Conservation (phyloP, 306 rosid species). For the Dalbergia cultrata region DNA sequence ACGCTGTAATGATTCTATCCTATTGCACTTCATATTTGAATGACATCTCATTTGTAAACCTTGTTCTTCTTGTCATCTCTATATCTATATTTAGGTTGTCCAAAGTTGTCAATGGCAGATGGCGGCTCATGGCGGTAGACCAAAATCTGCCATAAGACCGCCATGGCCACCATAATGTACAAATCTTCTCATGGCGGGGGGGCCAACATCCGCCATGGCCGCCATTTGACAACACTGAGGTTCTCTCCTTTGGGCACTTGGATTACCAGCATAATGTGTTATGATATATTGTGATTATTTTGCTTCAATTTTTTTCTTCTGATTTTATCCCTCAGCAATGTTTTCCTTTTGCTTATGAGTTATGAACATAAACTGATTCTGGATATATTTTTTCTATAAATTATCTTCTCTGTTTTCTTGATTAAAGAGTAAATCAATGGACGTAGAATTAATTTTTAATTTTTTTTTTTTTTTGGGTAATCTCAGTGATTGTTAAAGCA, state of each 20-base stretch:
- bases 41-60: not conserved
- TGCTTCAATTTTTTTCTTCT: not conserved
- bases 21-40: slow-evolving; percentile 2
- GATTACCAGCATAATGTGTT: not conserved
- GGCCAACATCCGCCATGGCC: too few relatives aligned
- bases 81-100: not conserved
- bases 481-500: slow-evolving; percentile 92
- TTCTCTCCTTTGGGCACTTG: not conserved
- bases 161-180: too few relatives aligned
- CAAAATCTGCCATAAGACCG: too few relatives aligned
- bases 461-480: slow-evolving; percentile 44
- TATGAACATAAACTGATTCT: not conserved
- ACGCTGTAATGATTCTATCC: slow-evolving; percentile 65
- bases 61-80: slow-evolving; percentile 6
- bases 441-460: slow-evolving; percentile 42
- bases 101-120: too few relatives aligned
- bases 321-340: not conserved
- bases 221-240: too few relatives aligned
- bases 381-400: not conserved
- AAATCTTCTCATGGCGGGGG: too few relatives aligned
- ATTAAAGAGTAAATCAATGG: slow-evolving; percentile 29
- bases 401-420: slow-evolving; percentile 9
- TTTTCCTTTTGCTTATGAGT: slow-evolving; percentile 1
- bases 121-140: too few relatives aligned
- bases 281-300: slow-evolving; percentile 25